A percentile compares a stretch with the other conserved stretches of the same genome.
Conservation (phyloP, 805 yeast genomes). For the Millerozyma miso region DNA sequence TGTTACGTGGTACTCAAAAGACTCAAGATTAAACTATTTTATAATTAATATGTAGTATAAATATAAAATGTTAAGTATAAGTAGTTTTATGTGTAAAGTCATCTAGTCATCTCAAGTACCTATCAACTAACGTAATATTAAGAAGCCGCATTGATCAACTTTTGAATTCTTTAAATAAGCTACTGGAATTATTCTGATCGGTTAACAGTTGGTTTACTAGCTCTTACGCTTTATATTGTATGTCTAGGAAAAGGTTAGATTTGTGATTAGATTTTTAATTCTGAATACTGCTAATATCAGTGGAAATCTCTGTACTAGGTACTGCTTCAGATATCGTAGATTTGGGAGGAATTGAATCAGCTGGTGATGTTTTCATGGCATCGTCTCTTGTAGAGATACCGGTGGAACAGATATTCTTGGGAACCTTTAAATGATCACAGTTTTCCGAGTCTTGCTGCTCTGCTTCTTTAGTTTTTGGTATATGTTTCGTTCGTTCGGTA, state of each 20-base stretch:
- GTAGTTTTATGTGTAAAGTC: conserved; percentile 2
- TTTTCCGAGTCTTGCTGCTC: neutral
- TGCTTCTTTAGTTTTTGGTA: neutral
- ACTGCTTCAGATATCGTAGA: neutral
- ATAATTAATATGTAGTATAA: conserved; percentile 14
- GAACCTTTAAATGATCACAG: neutral
- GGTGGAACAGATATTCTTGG: neutral
- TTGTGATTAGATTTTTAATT: no score
- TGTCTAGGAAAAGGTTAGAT: no score
- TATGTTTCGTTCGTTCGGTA: neutral
- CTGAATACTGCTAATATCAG: neutral
- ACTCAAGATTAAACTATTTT: conserved; percentile 26
- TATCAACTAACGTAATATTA: no score
- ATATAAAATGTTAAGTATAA: conserved; percentile 10
- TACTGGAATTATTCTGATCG: no score
- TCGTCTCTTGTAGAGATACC: neutral
- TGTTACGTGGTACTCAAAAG: conserved; percentile 36
- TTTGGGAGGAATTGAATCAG: neutral
- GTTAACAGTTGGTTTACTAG: no score
- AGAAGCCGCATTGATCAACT: no score
- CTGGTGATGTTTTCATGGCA: neutral
- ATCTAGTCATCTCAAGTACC: neutral
- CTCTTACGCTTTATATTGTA: no score
- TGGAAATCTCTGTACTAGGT: neutral
- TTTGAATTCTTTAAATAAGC: no score